phyloP scores from a whole-genome alignment of 2,329 filamentous ascomycete genomes.

The Xylaria sp. region DNA sequence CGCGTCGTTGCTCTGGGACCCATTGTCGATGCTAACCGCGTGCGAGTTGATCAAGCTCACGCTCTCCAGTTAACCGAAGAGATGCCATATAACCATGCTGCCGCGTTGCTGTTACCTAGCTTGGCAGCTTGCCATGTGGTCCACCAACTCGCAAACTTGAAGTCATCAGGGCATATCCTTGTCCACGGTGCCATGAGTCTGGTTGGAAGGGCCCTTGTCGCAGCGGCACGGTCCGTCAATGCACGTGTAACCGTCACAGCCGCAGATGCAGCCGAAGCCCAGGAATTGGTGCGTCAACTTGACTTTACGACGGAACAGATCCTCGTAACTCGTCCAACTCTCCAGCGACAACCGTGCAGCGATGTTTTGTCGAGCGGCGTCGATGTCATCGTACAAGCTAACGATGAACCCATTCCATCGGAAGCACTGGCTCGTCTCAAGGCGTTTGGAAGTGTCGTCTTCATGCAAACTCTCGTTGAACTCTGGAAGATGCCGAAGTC shows the following conservation, averaged over 20 bases:
- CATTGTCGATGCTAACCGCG: background rate
- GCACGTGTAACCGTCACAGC: constrained; percentile 8
- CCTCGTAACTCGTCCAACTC: background rate
- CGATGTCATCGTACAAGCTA: constrained; percentile 13
- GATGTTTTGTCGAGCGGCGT: background rate
- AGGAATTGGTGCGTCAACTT: background rate
- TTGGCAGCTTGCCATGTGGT: constrained; percentile 11
- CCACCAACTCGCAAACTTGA: background rate
- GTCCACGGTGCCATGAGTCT: constrained; percentile 15
- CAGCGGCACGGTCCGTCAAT: constrained; percentile 8
- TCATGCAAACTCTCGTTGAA: background rate
- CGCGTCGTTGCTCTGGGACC: constrained; percentile 1
- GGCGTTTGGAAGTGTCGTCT: constrained; percentile 7
- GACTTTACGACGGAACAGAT: constrained; percentile 1
- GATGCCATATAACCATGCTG: background rate
- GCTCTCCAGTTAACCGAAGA: background rate
- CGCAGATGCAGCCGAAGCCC: constrained; percentile 1
- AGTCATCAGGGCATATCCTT: background rate
- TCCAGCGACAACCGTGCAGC: background rate
- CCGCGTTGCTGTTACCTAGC: background rate
- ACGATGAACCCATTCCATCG: constrained; percentile 1
- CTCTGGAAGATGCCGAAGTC: background rate
- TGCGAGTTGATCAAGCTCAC: background rate
- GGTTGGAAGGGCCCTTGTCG: constrained; percentile 9
- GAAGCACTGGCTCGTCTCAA: constrained; percentile 2